Evolutionary conservation across 2,329 filamentous ascomycete species (phyloP), one percentile per base, ranked within the genome.

Genomic region (Ascochyta fabae): DNA sequence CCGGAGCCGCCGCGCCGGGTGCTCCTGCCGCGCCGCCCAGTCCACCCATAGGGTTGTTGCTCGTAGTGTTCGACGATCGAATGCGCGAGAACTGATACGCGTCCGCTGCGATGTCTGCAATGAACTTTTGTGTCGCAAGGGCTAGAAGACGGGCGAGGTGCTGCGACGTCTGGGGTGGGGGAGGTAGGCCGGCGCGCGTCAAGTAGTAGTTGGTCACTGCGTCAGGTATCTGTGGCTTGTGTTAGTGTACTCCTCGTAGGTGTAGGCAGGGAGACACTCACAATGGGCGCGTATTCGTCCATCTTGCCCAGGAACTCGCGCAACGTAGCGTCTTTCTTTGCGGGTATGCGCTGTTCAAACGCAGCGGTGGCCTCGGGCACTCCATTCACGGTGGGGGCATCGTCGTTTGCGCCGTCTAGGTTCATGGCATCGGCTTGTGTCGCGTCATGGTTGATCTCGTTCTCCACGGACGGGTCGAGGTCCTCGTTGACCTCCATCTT

Each of bases 181-280:
- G 94, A 31, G 95, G 93, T 4, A 99, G 90, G 48, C 95, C 95
- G 63, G 94, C 92, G 67, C 96, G 90, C 34, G 94, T 96, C 80
- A 99, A 90, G 80, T 99, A 99, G 83, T 98, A 97, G 75, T 96
- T 89, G 60, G 93, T 98, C 22, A 99, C 95, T 19, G 95, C 95
- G 73, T 99, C 95, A 41, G 95, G 95, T 67, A 99, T 98, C 91
- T 96, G 49, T 24, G 12, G 4, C n/a, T 24, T 9, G 27, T 23
- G 52, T 73, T 45, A 69, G 61, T 46, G 40, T 8, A 23, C 12
- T 24, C 48, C 54, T 49, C 31, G 31, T n/a, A 19, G 29, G n/a
- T 9, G 6, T 1, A 19, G 15, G 8, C 26, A 12, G 36, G 6
- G 46, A 33, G 29, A 16, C 42, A 80, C 89, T 62, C 84, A 97